Conservation (phyloP, 1,284 basidiomycete species). For the Acaromyces ingoldii region DNA sequence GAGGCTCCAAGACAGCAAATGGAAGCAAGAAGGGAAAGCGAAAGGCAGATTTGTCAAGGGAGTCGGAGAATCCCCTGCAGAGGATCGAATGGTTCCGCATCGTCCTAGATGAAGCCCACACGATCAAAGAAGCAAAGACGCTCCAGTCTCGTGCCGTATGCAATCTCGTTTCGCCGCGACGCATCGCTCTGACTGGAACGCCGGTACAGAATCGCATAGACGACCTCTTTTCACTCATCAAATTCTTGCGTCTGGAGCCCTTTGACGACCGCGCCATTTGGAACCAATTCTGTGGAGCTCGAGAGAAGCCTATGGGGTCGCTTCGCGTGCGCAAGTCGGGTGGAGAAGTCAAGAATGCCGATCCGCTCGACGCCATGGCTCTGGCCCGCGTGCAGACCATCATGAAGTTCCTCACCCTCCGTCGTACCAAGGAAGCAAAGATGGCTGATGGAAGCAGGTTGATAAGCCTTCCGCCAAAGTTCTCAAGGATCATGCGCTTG, state of each 20-base stretch:
- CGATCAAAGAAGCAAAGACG: constrained; percentile 91
- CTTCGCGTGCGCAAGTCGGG: background rate
- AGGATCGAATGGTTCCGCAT: constrained; percentile 96
- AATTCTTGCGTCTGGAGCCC: constrained; percentile 85
- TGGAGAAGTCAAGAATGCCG: constrained; percentile 9
- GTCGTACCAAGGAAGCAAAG: constrained; percentile 88
- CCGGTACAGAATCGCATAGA: constrained; percentile 98
- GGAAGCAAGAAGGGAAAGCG: constrained; percentile 14
- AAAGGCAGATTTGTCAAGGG: constrained; percentile 55
- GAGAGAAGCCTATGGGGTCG: constrained; percentile 70
- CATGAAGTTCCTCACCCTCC: constrained; percentile 93
- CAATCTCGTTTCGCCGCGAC: constrained; percentile 85
- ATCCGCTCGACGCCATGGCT: constrained; percentile 68
- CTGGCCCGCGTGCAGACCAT: constrained; percentile 89
- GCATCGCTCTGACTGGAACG: constrained; percentile 90
- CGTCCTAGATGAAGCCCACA: constrained; percentile 96
- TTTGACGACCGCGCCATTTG: constrained; percentile 89
- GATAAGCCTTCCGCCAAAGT: constrained; percentile 73
- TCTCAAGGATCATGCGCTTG: constrained; percentile 76
- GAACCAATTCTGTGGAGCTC: constrained; percentile 85
- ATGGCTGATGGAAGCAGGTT: constrained; percentile 76
- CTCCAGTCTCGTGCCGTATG: constrained; percentile 91
- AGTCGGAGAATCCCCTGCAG: constrained; percentile 80
- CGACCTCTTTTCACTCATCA: constrained; percentile 92
- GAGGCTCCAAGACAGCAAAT: background rate